Evolutionary conservation across 1,284 basidiomycete genomes (phyloP).

Genomic region (Sanghuangporus baumii): DNA sequence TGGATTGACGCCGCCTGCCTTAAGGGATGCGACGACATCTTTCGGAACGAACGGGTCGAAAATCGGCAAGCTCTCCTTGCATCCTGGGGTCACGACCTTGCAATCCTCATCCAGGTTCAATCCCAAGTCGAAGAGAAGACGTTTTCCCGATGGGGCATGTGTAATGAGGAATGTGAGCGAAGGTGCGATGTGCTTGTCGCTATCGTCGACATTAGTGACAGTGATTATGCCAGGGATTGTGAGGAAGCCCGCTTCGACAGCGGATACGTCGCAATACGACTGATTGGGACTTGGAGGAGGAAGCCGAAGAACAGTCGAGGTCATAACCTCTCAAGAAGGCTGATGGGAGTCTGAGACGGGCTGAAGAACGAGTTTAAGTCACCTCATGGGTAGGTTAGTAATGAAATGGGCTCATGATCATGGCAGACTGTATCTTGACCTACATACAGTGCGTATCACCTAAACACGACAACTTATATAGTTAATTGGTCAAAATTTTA

Average conservation of each 20-base stretch:
- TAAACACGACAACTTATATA: no score
- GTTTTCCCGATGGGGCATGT: slow-evolving; percentile 15
- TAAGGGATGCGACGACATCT: slow-evolving; percentile 42
- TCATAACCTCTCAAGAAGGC: background rate
- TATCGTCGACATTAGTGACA: slow-evolving; percentile 7
- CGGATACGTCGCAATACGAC: slow-evolving; percentile 19
- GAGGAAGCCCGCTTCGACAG: slow-evolving; percentile 19
- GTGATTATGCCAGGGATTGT: slow-evolving; percentile 4
- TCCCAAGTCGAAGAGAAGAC: slow-evolving; percentile 22
- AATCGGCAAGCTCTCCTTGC: slow-evolving; percentile 19
- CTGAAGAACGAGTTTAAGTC: background rate
- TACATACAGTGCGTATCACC: no score
- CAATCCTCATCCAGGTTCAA: slow-evolving; percentile 2
- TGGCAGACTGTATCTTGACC: no score
- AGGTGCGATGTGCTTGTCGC: slow-evolving; percentile 13
- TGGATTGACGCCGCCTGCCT: slow-evolving; percentile 40
- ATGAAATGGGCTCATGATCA: no score
- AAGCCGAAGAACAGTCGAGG: background rate
- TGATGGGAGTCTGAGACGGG: background rate
- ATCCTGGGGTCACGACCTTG: slow-evolving; percentile 24
- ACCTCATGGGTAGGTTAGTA: no score
- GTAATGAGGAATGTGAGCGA: slow-evolving; percentile 20
- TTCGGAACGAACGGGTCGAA: slow-evolving; percentile 24
- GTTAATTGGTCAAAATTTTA: no score
- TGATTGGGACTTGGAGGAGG: slow-evolving; percentile 17